Evolutionary conservation across 345 rosid genomes (phyloP).

Genomic region (Pistacia integerrima): DNA sequence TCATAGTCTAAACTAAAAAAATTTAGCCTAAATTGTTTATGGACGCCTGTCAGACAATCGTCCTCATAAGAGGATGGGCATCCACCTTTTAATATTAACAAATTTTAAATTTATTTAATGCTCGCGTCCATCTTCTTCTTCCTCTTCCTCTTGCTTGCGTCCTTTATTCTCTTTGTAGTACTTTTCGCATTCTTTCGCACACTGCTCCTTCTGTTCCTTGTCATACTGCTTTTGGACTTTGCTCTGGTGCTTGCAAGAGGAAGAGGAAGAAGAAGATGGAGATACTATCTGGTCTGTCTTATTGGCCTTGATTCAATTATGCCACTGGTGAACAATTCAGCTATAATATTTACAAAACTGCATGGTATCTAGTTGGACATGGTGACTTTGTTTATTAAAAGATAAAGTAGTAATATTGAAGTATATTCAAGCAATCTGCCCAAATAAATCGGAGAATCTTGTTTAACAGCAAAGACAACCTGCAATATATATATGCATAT

Average conservation of each 20-base stretch:
- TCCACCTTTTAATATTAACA: too few relatives aligned
- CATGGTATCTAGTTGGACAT: not conserved
- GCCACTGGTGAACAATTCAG: not conserved
- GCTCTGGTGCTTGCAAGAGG: slow-evolving; percentile 49
- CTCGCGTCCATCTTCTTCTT: not conserved
- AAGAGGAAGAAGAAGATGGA: too few relatives aligned
- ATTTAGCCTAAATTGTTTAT: too few relatives aligned
- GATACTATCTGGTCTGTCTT: not conserved
- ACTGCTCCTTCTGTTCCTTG: slow-evolving; percentile 27
- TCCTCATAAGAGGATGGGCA: too few relatives aligned
- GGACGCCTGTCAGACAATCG: too few relatives aligned
- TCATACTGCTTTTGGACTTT: slow-evolving; percentile 30
- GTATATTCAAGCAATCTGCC: not conserved
- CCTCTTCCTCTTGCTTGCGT: slow-evolving; percentile 11
- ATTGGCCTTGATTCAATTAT: not conserved
- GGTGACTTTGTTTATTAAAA: not conserved
- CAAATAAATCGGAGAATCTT: not conserved
- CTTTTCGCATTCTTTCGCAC: slow-evolving; percentile 35
- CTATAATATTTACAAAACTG: not conserved
- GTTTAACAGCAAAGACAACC: too few relatives aligned
- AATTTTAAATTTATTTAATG: too few relatives aligned
- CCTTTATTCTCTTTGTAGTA: slow-evolving; percentile 27
- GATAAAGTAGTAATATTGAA: not conserved
- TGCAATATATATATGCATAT: too few relatives aligned
- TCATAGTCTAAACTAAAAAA: too few relatives aligned